phyloP scores from a whole-genome alignment of 2,329 filamentous ascomycete genomes.

The Chrysosphaeria jannelii region DNA sequence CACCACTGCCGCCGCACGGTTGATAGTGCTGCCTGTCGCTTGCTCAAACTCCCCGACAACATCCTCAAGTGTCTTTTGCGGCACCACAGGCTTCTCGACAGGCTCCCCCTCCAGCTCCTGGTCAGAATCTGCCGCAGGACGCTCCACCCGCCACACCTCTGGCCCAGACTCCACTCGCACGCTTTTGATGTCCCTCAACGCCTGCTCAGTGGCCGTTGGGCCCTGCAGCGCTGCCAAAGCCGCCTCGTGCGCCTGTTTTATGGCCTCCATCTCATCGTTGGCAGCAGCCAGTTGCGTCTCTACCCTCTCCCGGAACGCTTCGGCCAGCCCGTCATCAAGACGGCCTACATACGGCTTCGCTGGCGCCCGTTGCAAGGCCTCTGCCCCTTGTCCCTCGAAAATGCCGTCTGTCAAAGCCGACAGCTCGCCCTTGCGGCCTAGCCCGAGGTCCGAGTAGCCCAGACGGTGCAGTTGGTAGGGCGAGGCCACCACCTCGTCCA shows the following conservation, averaged over 20 bases:
- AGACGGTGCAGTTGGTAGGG: constrained; percentile 70
- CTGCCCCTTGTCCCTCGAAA: constrained; percentile 33
- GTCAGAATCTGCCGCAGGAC: constrained; percentile 13
- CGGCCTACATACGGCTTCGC: constrained; percentile 33
- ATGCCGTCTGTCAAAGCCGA: constrained; percentile 59
- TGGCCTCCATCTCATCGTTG: constrained; percentile 52
- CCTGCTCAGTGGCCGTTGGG: constrained; percentile 35
- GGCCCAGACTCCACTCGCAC: constrained; percentile 27
- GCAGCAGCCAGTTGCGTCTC: constrained; percentile 40
- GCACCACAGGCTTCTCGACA: constrained; percentile 2
- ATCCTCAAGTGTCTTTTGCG: constrained; percentile 31
- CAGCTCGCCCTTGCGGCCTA: constrained; percentile 62
- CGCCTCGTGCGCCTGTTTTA: constrained; percentile 52
- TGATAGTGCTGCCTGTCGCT: constrained; percentile 34
- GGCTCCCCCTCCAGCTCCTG: constrained; percentile 7
- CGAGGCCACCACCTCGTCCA: constrained; percentile 87
- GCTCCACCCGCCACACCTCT: constrained; percentile 34
- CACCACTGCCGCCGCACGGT: constrained; percentile 29
- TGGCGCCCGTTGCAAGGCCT: constrained; percentile 14
- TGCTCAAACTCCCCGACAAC: constrained; percentile 48
- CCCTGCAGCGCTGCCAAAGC: constrained; percentile 46
- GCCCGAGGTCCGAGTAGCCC: constrained; percentile 55
- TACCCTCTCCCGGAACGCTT: constrained; percentile 59
- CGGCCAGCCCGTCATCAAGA: constrained; percentile 45
- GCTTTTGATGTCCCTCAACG: constrained; percentile 46